Evolutionary conservation across 139 green algal species (phyloP).

Genomic region (Diplosphaera chodatii): DNA sequence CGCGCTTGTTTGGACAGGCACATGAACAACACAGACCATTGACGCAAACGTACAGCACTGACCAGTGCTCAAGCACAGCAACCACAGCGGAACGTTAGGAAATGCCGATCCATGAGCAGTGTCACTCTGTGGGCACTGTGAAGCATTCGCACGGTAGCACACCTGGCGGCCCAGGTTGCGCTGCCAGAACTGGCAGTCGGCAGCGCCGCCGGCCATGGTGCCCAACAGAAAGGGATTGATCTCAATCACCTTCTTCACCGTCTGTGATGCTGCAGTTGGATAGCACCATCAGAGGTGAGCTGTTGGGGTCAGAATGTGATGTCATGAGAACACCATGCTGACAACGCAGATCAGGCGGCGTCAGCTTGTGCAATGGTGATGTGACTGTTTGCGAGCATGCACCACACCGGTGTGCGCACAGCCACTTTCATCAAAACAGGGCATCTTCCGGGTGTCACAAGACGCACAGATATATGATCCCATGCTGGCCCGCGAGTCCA

Average conservation of each 20-base stretch:
- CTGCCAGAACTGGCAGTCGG: constrained; percentile 98
- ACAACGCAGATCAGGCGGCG: too few relatives aligned
- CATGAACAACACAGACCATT: neutral
- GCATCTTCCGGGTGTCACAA: too few relatives aligned
- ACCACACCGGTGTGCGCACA: too few relatives aligned
- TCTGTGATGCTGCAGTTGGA: constrained; percentile 74
- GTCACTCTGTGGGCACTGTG: neutral
- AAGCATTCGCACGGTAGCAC: neutral
- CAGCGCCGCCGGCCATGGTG: constrained; percentile 97
- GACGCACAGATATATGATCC: constrained; percentile 94
- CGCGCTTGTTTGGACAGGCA: too few relatives aligned
- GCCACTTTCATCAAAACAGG: too few relatives aligned
- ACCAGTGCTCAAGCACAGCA: too few relatives aligned
- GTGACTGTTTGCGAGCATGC: too few relatives aligned
- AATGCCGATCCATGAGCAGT: too few relatives aligned
- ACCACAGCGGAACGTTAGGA: too few relatives aligned
- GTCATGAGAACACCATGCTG: too few relatives aligned
- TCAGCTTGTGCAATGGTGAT: too few relatives aligned
- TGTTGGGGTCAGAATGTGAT: neutral
- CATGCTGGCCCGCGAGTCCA: constrained; percentile 94
- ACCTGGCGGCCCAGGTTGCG: constrained; percentile 85
- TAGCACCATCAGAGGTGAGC: neutral
- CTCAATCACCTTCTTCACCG: constrained; percentile 98
- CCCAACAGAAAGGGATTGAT: constrained; percentile 98
- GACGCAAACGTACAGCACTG: too few relatives aligned